phyloP scores from a whole-genome alignment of 169 alveolate genomes.

The Babesia ovata region DNA sequence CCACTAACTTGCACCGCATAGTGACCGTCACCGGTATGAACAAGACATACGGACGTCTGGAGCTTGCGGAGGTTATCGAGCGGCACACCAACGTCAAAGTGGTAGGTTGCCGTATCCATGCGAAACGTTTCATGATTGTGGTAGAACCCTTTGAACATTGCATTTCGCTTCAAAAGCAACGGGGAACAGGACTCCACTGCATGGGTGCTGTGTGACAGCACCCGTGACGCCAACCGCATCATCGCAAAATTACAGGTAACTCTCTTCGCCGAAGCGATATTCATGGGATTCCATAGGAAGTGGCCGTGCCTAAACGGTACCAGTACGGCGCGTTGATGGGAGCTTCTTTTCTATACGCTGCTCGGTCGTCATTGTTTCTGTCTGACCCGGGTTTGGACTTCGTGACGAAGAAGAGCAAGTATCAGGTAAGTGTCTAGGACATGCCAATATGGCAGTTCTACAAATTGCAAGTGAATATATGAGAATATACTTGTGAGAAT shows the following conservation, averaged over 20 bases:
- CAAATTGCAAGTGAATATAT: neutral
- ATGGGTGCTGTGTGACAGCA: slow-evolving; percentile 73
- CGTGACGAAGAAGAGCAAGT: slow-evolving; percentile 52
- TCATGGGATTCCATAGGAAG: slow-evolving; percentile 46
- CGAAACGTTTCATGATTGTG: neutral
- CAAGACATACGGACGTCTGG: slow-evolving; percentile 77
- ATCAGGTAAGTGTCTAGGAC: slow-evolving; percentile 48
- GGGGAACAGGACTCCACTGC: slow-evolving; percentile 81
- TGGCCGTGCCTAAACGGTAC: slow-evolving; percentile 76
- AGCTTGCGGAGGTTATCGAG: slow-evolving; percentile 69
- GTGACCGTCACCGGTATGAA: slow-evolving; percentile 79
- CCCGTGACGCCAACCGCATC: slow-evolving; percentile 70
- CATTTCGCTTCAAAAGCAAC: slow-evolving; percentile 76
- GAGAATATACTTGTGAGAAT: neutral
- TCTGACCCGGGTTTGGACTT: slow-evolving; percentile 62
- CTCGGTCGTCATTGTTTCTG: slow-evolving; percentile 64
- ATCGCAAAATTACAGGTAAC: slow-evolving; percentile 72
- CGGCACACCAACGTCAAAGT: slow-evolving; percentile 67
- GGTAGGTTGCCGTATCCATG: slow-evolving; percentile 34
- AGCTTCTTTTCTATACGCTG: slow-evolving; percentile 74
- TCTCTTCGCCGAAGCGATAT: neutral
- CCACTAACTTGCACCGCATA: slow-evolving; percentile 70
- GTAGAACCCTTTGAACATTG: slow-evolving; percentile 64
- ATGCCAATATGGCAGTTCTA: neutral
- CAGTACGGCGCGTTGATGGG: slow-evolving; percentile 76